Evolutionary conservation across 352 stramenopile species (phyloP).

Genomic region (Pythium rhizo-oryzae): DNA sequence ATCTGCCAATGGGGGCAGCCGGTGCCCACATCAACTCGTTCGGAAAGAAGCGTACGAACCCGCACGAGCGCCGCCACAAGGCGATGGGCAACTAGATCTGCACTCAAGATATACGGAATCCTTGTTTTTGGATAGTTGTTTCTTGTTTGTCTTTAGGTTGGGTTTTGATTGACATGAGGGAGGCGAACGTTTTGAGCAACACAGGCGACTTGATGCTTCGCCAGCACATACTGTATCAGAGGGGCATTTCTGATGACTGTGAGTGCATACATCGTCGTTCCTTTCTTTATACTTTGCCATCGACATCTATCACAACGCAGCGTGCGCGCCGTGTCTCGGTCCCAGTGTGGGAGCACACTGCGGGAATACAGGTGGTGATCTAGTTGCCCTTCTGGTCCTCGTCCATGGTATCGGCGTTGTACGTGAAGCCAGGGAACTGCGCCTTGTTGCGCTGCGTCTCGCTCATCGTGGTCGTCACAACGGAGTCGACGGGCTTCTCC

Average conservation of each 20-base stretch:
- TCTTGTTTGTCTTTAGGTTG: neutral
- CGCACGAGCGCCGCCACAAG: constrained; percentile 43
- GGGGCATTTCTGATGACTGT: constrained; percentile 2
- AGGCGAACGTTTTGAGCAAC: neutral
- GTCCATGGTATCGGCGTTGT: constrained; percentile 89
- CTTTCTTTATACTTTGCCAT: constrained; percentile 30
- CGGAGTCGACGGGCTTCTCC: constrained; percentile 90
- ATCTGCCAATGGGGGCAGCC: constrained; percentile 52
- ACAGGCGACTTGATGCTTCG: no score
- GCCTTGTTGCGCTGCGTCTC: constrained; percentile 91
- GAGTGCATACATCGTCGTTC: constrained; percentile 12
- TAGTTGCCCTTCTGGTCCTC: constrained; percentile 87
- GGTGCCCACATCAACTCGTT: constrained; percentile 72
- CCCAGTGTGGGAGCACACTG: constrained; percentile 15
- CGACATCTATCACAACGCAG: constrained; percentile 30
- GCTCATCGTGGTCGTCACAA: constrained; percentile 91
- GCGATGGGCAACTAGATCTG: constrained; percentile 5
- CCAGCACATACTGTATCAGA: no score
- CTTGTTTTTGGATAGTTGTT: neutral
- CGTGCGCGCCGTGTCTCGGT: constrained; percentile 6
- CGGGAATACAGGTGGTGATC: constrained; percentile 20
- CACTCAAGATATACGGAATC: neutral
- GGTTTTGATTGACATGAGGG: neutral
- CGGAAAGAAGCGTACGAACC: constrained; percentile 76
- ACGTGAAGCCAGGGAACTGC: constrained; percentile 90